Evolutionary conservation across 2,329 filamentous ascomycete species (phyloP).

Genomic region (Arthrobotrys megalospora): DNA sequence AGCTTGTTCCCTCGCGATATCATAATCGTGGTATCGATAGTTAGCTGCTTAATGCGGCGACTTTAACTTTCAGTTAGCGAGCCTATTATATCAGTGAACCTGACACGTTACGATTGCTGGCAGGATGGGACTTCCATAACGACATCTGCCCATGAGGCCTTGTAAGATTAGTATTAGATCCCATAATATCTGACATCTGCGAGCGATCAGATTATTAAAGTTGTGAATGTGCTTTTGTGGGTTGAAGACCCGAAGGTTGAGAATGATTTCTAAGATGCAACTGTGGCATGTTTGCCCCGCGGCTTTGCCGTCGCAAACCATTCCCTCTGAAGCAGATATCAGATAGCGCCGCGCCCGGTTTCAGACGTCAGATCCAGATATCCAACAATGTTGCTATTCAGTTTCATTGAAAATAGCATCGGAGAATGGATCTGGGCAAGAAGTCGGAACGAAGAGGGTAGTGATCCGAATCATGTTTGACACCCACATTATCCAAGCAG

Average conservation of each 20-base stretch:
- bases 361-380: constrained; percentile 40
- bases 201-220: constrained; percentile 2
- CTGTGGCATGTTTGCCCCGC: constrained; percentile 55
- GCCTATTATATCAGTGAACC: constrained; percentile 21
- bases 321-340: constrained; percentile 25
- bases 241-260: constrained; percentile 15
- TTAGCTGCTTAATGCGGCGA: constrained; percentile 11
- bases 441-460: constrained; percentile 38
- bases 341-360: constrained; percentile 51
- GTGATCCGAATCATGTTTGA: constrained; percentile 59
- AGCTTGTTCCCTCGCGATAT: constrained; percentile 16
- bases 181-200: constrained; percentile 23
- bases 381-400: constrained; percentile 30
- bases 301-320: constrained; percentile 47
- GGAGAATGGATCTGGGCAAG: neutral
- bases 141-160: neutral
- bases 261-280: constrained; percentile 60
- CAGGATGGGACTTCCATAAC: constrained; percentile 39
- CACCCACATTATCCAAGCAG: constrained; percentile 30
- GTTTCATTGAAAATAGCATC: constrained; percentile 20
- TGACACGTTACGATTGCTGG: constrained; percentile 28
- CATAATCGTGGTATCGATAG: constrained; percentile 23
- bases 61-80: constrained; percentile 13
- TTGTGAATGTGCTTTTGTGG: constrained; percentile 7
- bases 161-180: constrained; percentile 18